These are phyloP conservation scores for Poronia punctata DNA, from an alignment of 495 filamentous ascomycete species.

Conservation along the genomic window DNA sequence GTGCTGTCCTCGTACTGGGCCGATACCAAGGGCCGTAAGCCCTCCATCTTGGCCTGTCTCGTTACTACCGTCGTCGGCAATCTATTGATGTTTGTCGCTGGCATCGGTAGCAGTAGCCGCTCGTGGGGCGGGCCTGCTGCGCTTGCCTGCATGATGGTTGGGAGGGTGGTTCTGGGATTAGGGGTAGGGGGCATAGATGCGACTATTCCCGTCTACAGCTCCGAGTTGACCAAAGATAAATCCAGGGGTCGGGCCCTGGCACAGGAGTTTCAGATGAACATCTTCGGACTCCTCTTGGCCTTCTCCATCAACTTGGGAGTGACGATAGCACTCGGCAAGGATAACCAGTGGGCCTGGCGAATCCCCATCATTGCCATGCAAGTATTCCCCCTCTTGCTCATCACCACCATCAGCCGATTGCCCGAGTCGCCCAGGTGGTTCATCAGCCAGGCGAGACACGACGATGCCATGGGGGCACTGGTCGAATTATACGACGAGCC, in stretches of 20 bases:
- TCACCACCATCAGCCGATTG: conserved; percentile 39
- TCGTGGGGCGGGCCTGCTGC: conserved; percentile 31
- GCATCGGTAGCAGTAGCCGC: conserved; percentile 29
- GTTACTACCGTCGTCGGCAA: conserved; percentile 43
- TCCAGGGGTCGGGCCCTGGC: conserved; percentile 47
- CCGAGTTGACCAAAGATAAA: conserved; percentile 43
- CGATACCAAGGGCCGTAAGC: conserved; percentile 44
- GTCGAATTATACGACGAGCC: conserved; percentile 39
- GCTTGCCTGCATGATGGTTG: conserved; percentile 42
- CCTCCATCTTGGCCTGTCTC: conserved; percentile 42
- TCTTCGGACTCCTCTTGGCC: conserved; percentile 50
- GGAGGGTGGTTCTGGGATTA: conserved; percentile 48
- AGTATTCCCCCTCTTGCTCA: conserved; percentile 42
- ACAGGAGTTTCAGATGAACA: conserved; percentile 54
- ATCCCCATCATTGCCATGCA: conserved; percentile 53
- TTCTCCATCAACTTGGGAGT: conserved; percentile 39
- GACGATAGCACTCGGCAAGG: conserved; percentile 29
- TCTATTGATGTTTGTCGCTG: conserved; percentile 48
- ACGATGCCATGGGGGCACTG: conserved; percentile 39
- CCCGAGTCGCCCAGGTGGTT: conserved; percentile 51
- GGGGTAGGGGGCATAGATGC: conserved; percentile 53
- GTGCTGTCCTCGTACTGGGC: conserved; percentile 42
- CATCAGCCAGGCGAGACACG: conserved; percentile 34
- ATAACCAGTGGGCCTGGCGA: conserved; percentile 45
- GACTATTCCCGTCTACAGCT: conserved; percentile 50